Conservation (phyloP, 2,329 filamentous ascomycete genomes). For the Sporothrix protearum region DNA sequence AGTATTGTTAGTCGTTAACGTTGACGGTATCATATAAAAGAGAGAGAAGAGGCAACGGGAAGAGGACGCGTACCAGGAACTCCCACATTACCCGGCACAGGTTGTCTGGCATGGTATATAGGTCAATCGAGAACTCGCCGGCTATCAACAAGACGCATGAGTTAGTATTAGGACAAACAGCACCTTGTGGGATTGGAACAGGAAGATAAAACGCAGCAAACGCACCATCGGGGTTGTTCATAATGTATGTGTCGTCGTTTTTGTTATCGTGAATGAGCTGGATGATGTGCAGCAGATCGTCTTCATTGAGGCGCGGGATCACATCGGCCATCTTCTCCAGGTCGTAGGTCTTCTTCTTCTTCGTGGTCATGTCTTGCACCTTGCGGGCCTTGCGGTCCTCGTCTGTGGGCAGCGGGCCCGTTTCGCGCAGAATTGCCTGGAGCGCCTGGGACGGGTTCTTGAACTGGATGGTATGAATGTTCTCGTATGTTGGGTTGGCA, state of each 20-base stretch:
- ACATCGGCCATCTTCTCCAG: slow-evolving; percentile 97
- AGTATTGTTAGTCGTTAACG: background rate
- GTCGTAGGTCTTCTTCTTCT: slow-evolving; percentile 70
- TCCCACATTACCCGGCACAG: slow-evolving; percentile 96
- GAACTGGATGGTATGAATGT: slow-evolving; percentile 76
- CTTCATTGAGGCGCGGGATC: slow-evolving; percentile 82
- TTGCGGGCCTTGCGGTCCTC: slow-evolving; percentile 64
- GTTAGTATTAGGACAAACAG: slow-evolving; percentile 26
- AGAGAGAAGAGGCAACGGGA: background rate
- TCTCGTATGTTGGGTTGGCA: slow-evolving; percentile 73
- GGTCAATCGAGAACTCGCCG: slow-evolving; percentile 95
- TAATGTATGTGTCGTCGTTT: slow-evolving; percentile 87
- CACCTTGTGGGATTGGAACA: slow-evolving; percentile 29
- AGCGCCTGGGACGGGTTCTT: slow-evolving; percentile 90
- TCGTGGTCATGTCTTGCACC: slow-evolving; percentile 65
- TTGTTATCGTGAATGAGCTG: slow-evolving; percentile 99
- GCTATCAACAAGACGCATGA: slow-evolving; percentile 46
- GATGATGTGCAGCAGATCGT: slow-evolving; percentile 89
- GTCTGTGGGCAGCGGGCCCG: slow-evolving; percentile 77
- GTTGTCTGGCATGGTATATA: slow-evolving; percentile 90
- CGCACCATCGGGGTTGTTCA: slow-evolving; percentile 90
- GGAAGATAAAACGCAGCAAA: slow-evolving; percentile 19
- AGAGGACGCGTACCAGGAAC: slow-evolving; percentile 59
- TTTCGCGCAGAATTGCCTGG: slow-evolving; percentile 73
- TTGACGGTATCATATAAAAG: background rate